Conservation (phyloP, 2,329 filamentous ascomycete genomes). For the Penicillium sp. region DNA sequence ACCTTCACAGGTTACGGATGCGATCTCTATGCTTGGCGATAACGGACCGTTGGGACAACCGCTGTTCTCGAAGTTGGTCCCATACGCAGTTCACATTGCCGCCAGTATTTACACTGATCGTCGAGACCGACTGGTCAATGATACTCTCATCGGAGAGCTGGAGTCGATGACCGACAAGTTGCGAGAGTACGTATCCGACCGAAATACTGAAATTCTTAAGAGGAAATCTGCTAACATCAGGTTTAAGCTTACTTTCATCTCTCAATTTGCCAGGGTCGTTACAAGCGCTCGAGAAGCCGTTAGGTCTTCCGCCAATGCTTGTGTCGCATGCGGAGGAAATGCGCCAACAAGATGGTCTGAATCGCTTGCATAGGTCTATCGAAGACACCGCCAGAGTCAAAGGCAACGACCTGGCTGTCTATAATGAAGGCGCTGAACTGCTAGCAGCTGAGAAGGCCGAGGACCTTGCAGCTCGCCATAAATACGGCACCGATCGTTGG, state of each 20-base stretch:
- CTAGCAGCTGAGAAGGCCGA: conserved; percentile 73
- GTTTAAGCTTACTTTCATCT: conserved; percentile 55
- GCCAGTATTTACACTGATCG: conserved; percentile 92
- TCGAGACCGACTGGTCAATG: conserved; percentile 80
- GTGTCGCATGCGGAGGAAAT: conserved; percentile 90
- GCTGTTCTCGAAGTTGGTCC: conserved; percentile 82
- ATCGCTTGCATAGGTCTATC: conserved; percentile 67
- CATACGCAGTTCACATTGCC: conserved; percentile 89
- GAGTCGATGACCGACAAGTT: conserved; percentile 72
- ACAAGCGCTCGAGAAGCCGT: conserved; percentile 86
- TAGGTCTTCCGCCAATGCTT: conserved; percentile 76
- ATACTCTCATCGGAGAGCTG: conserved; percentile 73
- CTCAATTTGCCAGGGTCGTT: conserved; percentile 84
- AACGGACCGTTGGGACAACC: conserved; percentile 71
- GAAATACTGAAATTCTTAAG: no score
- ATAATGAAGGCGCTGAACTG: conserved; percentile 71
- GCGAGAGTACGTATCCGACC: conserved; percentile 50
- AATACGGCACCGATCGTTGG: conserved; percentile 85
- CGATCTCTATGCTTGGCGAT: conserved; percentile 70
- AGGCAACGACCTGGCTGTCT: conserved; percentile 64
- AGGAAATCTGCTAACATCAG: conserved; percentile 7
- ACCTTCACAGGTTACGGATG: conserved; percentile 72
- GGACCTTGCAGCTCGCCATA: conserved; percentile 64
- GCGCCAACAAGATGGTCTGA: conserved; percentile 76
- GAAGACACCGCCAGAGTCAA: conserved; percentile 88